Evolutionary conservation across 1,139 yeast species (phyloP).

Genomic region (Trichomonascaceae sp.): DNA sequence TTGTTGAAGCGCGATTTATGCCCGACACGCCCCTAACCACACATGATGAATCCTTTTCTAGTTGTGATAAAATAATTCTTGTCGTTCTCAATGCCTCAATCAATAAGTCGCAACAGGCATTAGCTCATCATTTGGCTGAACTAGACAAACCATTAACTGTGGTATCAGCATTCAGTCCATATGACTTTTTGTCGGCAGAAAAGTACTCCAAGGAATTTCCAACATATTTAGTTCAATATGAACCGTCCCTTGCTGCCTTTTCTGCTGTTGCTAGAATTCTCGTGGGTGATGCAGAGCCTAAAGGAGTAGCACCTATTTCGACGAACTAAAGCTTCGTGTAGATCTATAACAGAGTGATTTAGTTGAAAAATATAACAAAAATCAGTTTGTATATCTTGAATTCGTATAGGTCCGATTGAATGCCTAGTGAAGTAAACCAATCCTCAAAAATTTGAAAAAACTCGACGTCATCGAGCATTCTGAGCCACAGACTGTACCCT

Average conservation of each 20-base stretch:
- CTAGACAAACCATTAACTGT: constrained; percentile 45
- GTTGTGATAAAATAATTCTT: constrained; percentile 13
- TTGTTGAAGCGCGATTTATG: constrained; percentile 12
- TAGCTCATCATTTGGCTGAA: constrained; percentile 13
- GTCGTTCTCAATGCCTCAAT: constrained; percentile 15
- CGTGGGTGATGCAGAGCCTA: constrained; percentile 40
- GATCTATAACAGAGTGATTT: not conserved
- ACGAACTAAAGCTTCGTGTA: not conserved
- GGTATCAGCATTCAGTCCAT: constrained; percentile 53
- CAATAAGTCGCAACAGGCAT: constrained; percentile 12
- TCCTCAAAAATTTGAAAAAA: no score
- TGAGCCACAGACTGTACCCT: no score
- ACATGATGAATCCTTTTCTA: constrained; percentile 11
- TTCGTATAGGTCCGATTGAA: no score
- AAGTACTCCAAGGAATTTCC: constrained; percentile 32
- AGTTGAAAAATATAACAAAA: not conserved
- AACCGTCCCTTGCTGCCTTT: constrained; percentile 45
- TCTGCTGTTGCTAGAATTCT: constrained; percentile 41
- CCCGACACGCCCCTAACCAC: constrained; percentile 13
- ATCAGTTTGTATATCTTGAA: no score
- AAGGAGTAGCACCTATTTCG: constrained; percentile 11
- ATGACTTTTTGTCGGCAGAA: constrained; percentile 47
- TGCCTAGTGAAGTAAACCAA: no score
- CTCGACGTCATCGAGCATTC: no score
- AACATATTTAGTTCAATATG: constrained; percentile 52